Evolutionary conservation across 345 rosid species (phyloP), one percentile per base, ranked within the genome.

Genomic region (Dovyalis caffra): DNA sequence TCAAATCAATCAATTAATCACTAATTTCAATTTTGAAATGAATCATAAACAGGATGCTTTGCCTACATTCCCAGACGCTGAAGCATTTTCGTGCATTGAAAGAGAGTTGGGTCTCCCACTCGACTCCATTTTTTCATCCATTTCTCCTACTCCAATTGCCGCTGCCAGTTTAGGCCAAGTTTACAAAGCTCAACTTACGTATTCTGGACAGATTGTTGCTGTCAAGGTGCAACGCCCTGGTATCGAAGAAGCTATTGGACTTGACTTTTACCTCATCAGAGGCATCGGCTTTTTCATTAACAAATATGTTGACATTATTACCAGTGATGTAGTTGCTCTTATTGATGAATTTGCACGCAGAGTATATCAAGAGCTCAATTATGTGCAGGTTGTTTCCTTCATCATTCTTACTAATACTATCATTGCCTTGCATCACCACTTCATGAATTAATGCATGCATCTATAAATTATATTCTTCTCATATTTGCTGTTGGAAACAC

Each of bases 151-250:
- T 80, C 99, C 99, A 6, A 87, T 90, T 76, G 98, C 98, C 1
- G 98, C 99, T 12, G 98, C 99, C 66, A 95, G 99, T 84, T 86
- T 93, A 33, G 99, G 98, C 68, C 99, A 93, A 82, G 99, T 95
- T 58, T 95, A 95, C 83, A 95, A 95, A 85, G 99, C 99, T 40
- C 90, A 84, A 72, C 88, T 95, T 68, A 88, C 84, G 75, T 84
- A 87, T 71, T 90, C 97, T 38, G 93, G 90, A 49, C 92, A 93
- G 71, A 76, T 77, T 45, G 98, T 93, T 74, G 99, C 98, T 63
- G 99, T 93, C 20, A 93, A 95, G 88, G 97, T 93, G 75, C 99
- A 95, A 80, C 90, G 98, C 71, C 98, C 96, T 35, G 91, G 91
- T 32, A 93, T 93, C 23, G 97, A 91, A 81, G 92, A 95, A 86